Base-by-base conservation (phyloP, 176 grass and related monocot species). In the Carex myosuroides region DNA sequence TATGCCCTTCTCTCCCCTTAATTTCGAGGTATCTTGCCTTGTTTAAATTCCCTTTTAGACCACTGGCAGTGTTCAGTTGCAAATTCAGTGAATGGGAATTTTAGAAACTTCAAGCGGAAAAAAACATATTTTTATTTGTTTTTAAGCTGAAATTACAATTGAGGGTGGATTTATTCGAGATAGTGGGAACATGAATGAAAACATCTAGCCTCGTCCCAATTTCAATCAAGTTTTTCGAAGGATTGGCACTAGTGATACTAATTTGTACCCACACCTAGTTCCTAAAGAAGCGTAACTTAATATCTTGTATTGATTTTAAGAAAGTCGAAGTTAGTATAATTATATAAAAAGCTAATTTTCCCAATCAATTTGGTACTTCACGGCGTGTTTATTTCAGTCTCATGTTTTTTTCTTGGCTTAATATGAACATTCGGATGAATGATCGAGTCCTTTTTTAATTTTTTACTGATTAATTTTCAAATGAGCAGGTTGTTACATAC, bases 401-500 rank as follows among this genome's bases (percentile, higher is more conserved):
- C 53, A 33, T 81, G 54, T 39, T 62, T 63, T 29, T 48, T 52
- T 52, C 32, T 10, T 79, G 26, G 74, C 46, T 54, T 57, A 53
- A 79, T 53, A 14, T 35, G 29, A 32, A 72, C 16, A 8, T 54
- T 50, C 42, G 2, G 0, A 3, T 32, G 39, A 37, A 39, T 32
- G 32, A 60, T 58, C 35, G 2, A 42, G 32, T 56, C 64, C 50
- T 79, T 84, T 8, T 82, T 75, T 32, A 41, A 41, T 32, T 42
- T 48, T 52, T 0, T n/a, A 17, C 2, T 20, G 81, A 44, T 84
- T 80, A 52, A 29, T 59, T 86, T 90, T 30, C 62, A 56, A 61
- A 32, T 88, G 66, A 20, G 79, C 83, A 98, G 95, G 82, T 88
- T 89, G 61, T 42, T 98, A 66, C 95, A 98, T 73, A 88, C 95